Percentiles rank a stretch among this genome's conserved stretches.
Conservation (phyloP, 2,329 filamentous ascomycete species). For the Alternaria longipes region DNA sequence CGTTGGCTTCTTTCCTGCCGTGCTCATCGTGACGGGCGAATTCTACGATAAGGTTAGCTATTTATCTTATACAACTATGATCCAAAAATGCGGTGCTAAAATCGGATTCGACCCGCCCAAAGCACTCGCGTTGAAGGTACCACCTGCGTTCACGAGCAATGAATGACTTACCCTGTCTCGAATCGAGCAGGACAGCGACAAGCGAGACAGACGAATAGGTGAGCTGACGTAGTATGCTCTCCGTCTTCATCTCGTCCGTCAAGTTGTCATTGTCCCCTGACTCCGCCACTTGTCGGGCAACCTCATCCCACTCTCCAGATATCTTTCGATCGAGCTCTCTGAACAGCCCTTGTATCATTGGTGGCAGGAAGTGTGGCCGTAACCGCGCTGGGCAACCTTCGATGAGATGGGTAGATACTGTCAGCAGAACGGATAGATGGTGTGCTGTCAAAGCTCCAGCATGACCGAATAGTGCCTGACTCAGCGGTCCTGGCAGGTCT, state of each 20-base stretch:
- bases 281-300: conserved; percentile 66
- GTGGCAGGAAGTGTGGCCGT: conserved; percentile 82
- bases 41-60: conserved; percentile 28
- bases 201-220: conserved; percentile 93
- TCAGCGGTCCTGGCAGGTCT: conserved; percentile 82
- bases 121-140: neutral
- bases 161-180: conserved; percentile 52
- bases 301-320: conserved; percentile 82
- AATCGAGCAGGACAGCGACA: conserved; percentile 88
- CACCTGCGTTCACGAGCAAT: neutral
- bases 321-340: conserved; percentile 88
- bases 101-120: neutral
- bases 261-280: conserved; percentile 77
- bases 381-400: conserved; percentile 87
- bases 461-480: conserved; percentile 83
- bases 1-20: conserved; percentile 50
- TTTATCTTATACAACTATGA: neutral
- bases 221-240: conserved; percentile 91
- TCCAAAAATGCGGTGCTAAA: neutral
- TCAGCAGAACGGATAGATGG: conserved; percentile 92
- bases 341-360: conserved; percentile 83
- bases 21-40: conserved; percentile 43
- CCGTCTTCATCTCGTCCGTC: conserved; percentile 96
- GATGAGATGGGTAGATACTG: conserved; percentile 85
- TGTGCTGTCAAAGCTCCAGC: conserved; percentile 86